Conservation (phyloP, 148 eudicot species). For the Spergularia marina region DNA sequence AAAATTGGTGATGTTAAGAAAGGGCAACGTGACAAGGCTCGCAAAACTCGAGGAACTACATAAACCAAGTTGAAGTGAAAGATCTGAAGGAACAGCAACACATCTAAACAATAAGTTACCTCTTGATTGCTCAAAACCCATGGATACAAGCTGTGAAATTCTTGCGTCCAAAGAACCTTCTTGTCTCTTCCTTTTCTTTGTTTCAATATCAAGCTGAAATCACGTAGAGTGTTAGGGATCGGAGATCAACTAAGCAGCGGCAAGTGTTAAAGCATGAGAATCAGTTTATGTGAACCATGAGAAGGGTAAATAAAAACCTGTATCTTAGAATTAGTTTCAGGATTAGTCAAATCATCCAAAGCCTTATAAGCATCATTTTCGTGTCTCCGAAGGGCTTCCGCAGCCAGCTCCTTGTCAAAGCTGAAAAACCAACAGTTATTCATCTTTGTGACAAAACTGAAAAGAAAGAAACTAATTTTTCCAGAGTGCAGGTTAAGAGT, state of each 20-base stretch:
- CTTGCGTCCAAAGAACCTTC: slow-evolving; percentile 35
- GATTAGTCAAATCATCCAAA: slow-evolving; percentile 85
- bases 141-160: slow-evolving; percentile 48
- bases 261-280: background rate
- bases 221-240: slow-evolving; percentile 5
- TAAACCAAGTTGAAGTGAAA: background rate
- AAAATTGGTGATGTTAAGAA: background rate
- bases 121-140: slow-evolving; percentile 65
- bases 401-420: slow-evolving; percentile 78
- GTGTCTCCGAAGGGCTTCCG: slow-evolving; percentile 85
- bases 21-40: no score
- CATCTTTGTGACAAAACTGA: slow-evolving; percentile 9
- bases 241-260: background rate
- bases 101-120: slow-evolving; percentile 36
- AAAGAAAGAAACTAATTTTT: background rate
- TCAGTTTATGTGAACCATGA: background rate
- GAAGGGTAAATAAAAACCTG: slow-evolving; percentile 45
- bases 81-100: background rate
- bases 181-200: slow-evolving; percentile 64
- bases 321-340: slow-evolving; percentile 59
- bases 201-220: slow-evolving; percentile 64
- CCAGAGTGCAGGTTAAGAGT: background rate
- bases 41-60: background rate
- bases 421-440: slow-evolving; percentile 33
- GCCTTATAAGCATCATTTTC: slow-evolving; percentile 82